Evolutionary conservation across 2,329 filamentous ascomycete species (phyloP).

Genomic region (Trichoderma breve): DNA sequence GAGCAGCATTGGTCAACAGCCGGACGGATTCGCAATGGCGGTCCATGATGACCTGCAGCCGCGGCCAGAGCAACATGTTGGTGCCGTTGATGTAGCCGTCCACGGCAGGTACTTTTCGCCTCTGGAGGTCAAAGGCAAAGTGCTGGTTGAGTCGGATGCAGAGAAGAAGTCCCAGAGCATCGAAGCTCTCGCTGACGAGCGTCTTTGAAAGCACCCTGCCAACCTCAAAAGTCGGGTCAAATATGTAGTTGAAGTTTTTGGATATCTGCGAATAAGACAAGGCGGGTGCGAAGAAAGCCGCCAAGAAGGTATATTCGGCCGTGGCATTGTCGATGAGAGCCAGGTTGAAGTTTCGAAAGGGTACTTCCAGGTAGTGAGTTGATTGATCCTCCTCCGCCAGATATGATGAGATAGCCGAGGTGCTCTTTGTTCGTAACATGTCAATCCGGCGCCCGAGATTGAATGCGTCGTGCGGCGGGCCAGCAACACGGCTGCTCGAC

Average conservation of each 20-base stretch:
- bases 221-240: conserved; percentile 83
- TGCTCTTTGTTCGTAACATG: conserved; percentile 69
- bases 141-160: conserved; percentile 92
- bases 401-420: conserved; percentile 79
- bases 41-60: conserved; percentile 92
- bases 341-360: conserved; percentile 92
- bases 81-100: conserved; percentile 93
- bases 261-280: conserved; percentile 75
- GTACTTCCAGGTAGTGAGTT: conserved; percentile 82
- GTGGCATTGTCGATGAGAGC: conserved; percentile 91
- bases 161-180: conserved; percentile 83
- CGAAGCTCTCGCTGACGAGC: conserved; percentile 73
- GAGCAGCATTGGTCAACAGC: conserved; percentile 54
- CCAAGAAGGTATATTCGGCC: conserved; percentile 91
- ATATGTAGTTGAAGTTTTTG: conserved; percentile 81
- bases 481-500: conserved; percentile 45
- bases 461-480: conserved; percentile 78
- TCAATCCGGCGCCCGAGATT: conserved; percentile 85
- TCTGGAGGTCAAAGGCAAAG: conserved; percentile 88
- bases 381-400: conserved; percentile 86
- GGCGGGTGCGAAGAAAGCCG: conserved; percentile 80
- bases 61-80: conserved; percentile 94
- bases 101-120: conserved; percentile 82
- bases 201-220: conserved; percentile 74
- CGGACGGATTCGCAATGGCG: conserved; percentile 86